Evolutionary conservation across 1,284 basidiomycete species (phyloP).

Genomic region (Cerrena zonata): DNA sequence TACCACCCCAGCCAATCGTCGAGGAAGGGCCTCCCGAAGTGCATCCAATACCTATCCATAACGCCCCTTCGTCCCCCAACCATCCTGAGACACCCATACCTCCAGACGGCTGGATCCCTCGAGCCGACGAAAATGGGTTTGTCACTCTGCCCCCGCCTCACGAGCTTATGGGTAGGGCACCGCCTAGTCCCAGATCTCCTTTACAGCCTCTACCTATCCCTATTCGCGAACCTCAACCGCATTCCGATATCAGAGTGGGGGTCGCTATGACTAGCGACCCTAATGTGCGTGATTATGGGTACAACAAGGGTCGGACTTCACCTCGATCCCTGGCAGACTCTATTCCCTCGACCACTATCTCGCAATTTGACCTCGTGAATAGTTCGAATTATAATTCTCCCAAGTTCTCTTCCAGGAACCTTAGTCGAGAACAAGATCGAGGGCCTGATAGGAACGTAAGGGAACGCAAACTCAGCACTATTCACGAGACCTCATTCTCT

Average conservation of each 20-base stretch:
- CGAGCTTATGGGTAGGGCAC: constrained; percentile 16
- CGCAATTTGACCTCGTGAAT: constrained; percentile 36
- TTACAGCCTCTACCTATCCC: constrained; percentile 9
- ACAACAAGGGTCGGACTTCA: constrained; percentile 12
- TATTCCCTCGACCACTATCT: constrained; percentile 30
- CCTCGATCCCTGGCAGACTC: constrained; percentile 24
- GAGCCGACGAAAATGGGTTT: constrained; percentile 14
- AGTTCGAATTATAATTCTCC: too few relatives aligned
- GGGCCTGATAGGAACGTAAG: constrained; percentile 17
- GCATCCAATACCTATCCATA: constrained; percentile 16
- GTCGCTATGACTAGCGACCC: not conserved
- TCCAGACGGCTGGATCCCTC: constrained; percentile 26
- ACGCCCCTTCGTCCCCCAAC: constrained; percentile 16
- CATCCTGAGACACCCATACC: constrained; percentile 17
- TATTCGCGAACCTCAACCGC: constrained; percentile 9
- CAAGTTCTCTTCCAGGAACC: not conserved
- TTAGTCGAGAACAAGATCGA: constrained; percentile 11
- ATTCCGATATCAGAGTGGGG: too few relatives aligned
- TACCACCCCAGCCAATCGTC: constrained; percentile 7
- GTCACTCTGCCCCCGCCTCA: constrained; percentile 26
- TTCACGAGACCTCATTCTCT: constrained; percentile 34
- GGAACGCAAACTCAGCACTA: constrained; percentile 28
- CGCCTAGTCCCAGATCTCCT: constrained; percentile 11
- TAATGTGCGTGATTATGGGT: constrained; percentile 19
- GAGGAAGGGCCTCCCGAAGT: constrained; percentile 9